Evolutionary conservation across 345 rosid species (phyloP).

Genomic region (Limnanthes douglasii): DNA sequence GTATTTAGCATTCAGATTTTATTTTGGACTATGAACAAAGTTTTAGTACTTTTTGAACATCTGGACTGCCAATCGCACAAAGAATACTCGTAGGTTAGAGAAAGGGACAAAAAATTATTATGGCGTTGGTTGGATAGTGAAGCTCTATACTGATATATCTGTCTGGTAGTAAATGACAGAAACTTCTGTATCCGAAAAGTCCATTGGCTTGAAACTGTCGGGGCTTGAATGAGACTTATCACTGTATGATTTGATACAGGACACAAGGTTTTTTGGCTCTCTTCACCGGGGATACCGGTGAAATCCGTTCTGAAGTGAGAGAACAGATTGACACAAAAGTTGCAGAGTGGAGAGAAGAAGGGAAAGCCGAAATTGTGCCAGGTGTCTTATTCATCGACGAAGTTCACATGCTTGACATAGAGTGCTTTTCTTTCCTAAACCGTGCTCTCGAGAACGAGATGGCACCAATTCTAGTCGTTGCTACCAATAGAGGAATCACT

Average conservation of each 20-base stretch:
- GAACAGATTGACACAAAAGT: constrained; percentile 91
- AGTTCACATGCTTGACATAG: constrained; percentile 96
- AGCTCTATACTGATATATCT: too few species aligned
- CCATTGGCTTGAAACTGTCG: too few species aligned
- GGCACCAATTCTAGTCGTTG: constrained; percentile 93
- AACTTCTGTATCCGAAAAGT: too few species aligned
- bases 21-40: too few species aligned
- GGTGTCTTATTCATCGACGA: constrained; percentile 97
- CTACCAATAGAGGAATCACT: constrained; percentile 87
- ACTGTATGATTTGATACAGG: constrained; percentile 21
- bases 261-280: constrained; percentile 95
- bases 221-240: too few species aligned
- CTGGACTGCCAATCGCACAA: too few species aligned
- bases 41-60: too few species aligned
- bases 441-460: constrained; percentile 94
- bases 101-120: too few species aligned
- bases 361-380: constrained; percentile 90
- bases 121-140: too few species aligned
- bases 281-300: constrained; percentile 94
- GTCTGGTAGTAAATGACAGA: too few species aligned
- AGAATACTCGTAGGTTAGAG: too few species aligned
- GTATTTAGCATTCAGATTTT: too few species aligned
- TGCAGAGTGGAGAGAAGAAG: constrained; percentile 99
- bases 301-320: constrained; percentile 88
- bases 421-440: constrained; percentile 95